Evolutionary conservation across 331 rosid genomes (phyloP).

Genomic region (Saraca asoca): DNA sequence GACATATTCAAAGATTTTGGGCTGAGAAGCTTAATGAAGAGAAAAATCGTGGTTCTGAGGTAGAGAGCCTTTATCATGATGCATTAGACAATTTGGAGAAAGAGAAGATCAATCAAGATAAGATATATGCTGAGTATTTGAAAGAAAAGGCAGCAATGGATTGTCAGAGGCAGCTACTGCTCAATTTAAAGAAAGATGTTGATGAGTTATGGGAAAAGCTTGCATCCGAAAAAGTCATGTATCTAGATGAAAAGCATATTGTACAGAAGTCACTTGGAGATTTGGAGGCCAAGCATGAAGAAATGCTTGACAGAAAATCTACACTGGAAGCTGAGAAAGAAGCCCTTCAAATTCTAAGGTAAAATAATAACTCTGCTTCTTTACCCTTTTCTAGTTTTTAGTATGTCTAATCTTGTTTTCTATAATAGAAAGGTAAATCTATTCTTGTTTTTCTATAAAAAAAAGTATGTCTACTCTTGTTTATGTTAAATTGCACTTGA

Average conservation of each 20-base stretch:
- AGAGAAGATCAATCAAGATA: slow-evolving; percentile 62
- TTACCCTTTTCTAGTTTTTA: not conserved
- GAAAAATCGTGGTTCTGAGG: slow-evolving; percentile 59
- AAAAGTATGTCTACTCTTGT: not conserved
- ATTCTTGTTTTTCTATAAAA: not conserved
- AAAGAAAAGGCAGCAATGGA: slow-evolving; percentile 80
- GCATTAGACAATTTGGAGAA: slow-evolving; percentile 60
- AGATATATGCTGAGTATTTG: slow-evolving; percentile 47
- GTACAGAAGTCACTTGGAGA: slow-evolving; percentile 54
- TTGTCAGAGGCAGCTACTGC: slow-evolving; percentile 83
- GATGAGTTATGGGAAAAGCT: slow-evolving; percentile 70
- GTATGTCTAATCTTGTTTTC: not conserved
- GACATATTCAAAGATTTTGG: slow-evolving; percentile 80
- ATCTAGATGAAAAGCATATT: slow-evolving; percentile 56
- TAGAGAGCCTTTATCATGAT: slow-evolving; percentile 57
- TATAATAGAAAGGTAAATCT: not conserved
- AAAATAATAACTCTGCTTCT: slow-evolving; percentile 15
- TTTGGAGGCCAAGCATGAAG: slow-evolving; percentile 62
- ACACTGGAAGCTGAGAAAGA: slow-evolving; percentile 89
- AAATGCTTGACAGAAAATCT: slow-evolving; percentile 65
- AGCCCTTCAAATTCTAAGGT: slow-evolving; percentile 89
- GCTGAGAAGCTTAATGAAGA: slow-evolving; percentile 59
- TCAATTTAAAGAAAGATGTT: slow-evolving; percentile 71
- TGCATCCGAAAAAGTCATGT: slow-evolving; percentile 54
- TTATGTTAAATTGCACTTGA: slow-evolving; percentile 24